Conservation (phyloP, 345 rosid species). For the Citrus sinensis region DNA sequence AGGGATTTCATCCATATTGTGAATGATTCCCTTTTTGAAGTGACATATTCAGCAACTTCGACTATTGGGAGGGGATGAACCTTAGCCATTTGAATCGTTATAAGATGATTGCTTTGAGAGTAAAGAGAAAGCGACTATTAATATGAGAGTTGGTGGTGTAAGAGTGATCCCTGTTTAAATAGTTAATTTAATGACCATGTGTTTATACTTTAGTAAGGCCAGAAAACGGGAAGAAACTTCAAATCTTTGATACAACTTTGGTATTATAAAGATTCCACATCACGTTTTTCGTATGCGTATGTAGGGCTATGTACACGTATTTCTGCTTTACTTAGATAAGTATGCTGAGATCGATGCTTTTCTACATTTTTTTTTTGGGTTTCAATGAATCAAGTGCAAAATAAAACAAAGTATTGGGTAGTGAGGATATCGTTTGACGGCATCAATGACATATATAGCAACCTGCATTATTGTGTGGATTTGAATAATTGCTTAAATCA, state of each 20-base stretch:
- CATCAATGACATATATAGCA: background rate
- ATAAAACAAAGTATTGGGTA: background rate
- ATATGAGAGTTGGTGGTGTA: background rate
- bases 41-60: conserved; percentile 14
- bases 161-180: background rate
- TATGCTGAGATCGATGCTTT: background rate
- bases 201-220: background rate
- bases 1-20: conserved; percentile 77
- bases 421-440: background rate
- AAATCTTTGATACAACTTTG: background rate
- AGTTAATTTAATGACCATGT: background rate
- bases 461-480: background rate
- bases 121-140: background rate
- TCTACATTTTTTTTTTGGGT: background rate
- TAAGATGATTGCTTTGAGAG: background rate
- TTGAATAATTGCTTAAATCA: background rate
- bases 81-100: conserved; percentile 33
- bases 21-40: conserved; percentile 42
- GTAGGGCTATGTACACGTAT: background rate
- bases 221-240: background rate
- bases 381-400: background rate
- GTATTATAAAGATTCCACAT: background rate
- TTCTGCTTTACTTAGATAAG: background rate
- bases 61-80: conserved; percentile 39
- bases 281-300: background rate